A percentile compares a stretch with the other conserved stretches of the same genome.
Evolutionary conservation across 2,329 filamentous ascomycete species (phyloP).

Genomic region (Pseudodiploospora longispora): DNA sequence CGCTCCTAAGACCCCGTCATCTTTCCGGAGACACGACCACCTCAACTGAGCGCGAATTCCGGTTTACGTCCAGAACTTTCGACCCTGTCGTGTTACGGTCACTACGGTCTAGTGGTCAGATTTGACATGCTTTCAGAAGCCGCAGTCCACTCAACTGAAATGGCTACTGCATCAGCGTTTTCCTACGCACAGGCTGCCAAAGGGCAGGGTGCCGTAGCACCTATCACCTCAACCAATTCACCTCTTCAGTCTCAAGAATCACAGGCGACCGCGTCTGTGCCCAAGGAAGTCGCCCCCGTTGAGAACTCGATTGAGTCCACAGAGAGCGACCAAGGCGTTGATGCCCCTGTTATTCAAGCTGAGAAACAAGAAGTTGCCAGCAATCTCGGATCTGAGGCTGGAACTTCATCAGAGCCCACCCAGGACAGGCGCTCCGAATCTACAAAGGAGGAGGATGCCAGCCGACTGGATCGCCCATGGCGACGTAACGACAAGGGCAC

Average conservation of each 20-base stretch:
- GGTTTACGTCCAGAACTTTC: conserved; percentile 7
- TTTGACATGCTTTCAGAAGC: conserved; percentile 21
- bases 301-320: conserved; percentile 18
- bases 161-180: conserved; percentile 57
- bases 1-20: background rate
- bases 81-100: conserved; percentile 10
- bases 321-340: conserved; percentile 16
- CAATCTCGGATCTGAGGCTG: conserved; percentile 29
- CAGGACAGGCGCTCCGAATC: conserved; percentile 24
- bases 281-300: conserved; percentile 15
- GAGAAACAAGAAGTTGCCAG: conserved; percentile 28
- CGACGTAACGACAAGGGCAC: conserved; percentile 40
- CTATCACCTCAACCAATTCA: conserved; percentile 18
- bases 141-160: conserved; percentile 25
- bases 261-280: conserved; percentile 20
- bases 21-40: conserved; percentile 3
- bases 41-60: conserved; percentile 13
- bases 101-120: conserved; percentile 12
- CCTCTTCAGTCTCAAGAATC: conserved; percentile 17
- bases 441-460: conserved; percentile 30
- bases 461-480: conserved; percentile 31
- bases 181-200: conserved; percentile 96
- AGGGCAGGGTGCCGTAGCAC: conserved; percentile 48
- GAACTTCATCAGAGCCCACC: conserved; percentile 26
- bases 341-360: conserved; percentile 12